These are phyloP conservation scores for Poa annua DNA, from an alignment of 176 grass and related monocot species.

Conservation along the genomic window DNA sequence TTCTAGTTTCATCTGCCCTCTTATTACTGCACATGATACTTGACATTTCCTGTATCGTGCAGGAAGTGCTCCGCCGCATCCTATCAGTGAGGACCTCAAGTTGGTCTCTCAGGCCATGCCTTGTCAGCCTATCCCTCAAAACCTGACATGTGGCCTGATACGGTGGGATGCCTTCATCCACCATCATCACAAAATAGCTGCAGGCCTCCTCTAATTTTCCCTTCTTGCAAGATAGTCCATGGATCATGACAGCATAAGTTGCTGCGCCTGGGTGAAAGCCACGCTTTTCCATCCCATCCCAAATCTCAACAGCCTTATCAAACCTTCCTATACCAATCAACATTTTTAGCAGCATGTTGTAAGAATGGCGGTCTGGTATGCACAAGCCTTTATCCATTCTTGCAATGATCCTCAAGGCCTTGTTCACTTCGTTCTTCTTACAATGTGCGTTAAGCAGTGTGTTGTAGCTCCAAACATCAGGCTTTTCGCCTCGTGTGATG, in stretches of 20 bases:
- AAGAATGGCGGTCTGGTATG: constrained; percentile 61
- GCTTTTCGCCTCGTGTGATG: constrained; percentile 49
- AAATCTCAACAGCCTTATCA: constrained; percentile 69
- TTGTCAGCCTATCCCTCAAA: constrained; percentile 70
- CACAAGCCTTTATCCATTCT: constrained; percentile 80
- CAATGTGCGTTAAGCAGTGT: constrained; percentile 70
- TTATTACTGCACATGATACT: constrained; percentile 56
- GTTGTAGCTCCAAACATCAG: constrained; percentile 88
- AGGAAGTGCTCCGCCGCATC: constrained; percentile 82
- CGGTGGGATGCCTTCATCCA: constrained; percentile 86
- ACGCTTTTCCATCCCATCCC: constrained; percentile 86
- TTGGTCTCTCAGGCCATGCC: constrained; percentile 59
- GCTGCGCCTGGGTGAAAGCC: constrained; percentile 68
- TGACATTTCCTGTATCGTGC: constrained; percentile 69
- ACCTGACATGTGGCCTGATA: constrained; percentile 76
- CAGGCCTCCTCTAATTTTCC: constrained; percentile 75
- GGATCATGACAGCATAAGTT: constrained; percentile 85
- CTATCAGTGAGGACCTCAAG: constrained; percentile 59
- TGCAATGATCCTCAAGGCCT: constrained; percentile 63
- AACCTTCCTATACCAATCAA: constrained; percentile 67
- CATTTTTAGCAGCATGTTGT: constrained; percentile 93
- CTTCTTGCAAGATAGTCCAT: constrained; percentile 82
- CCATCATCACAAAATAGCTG: constrained; percentile 86
- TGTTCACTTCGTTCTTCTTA: constrained; percentile 77
- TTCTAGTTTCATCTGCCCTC: constrained; percentile 42